phyloP scores from a whole-genome alignment of 2,329 filamentous ascomycete genomes.

The Alternaria conjuncta region DNA sequence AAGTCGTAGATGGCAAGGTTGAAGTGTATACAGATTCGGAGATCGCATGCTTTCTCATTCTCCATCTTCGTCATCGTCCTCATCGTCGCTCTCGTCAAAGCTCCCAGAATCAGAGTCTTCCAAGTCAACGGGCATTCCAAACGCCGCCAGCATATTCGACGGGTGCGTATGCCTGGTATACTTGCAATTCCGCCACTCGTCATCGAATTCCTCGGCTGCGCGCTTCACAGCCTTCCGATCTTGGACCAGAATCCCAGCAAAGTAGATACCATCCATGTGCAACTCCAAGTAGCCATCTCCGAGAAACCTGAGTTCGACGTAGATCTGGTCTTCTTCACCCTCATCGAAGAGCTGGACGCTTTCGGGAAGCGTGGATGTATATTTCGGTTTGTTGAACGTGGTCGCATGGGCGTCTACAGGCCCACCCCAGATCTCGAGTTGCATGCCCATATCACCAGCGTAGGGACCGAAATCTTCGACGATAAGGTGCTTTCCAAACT shows the following conservation, averaged over 20 bases:
- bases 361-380: neutral
- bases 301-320: neutral
- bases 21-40: neutral
- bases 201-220: neutral
- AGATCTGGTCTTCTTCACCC: neutral
- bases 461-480: neutral
- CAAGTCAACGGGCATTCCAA: neutral
- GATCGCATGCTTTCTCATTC: neutral
- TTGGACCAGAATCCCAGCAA: neutral
- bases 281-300: neutral
- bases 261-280: neutral
- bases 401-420: neutral
- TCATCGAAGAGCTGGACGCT: neutral
- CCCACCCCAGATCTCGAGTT: neutral
- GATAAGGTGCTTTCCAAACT: neutral
- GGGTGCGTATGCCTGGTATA: neutral
- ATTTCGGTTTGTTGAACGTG: neutral
- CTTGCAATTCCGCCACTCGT: neutral
- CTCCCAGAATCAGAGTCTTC: neutral
- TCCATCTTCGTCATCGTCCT: neutral
- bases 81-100: neutral
- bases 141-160: neutral
- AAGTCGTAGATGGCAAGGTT: neutral
- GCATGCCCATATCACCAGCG: neutral
- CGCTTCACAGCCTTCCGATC: neutral